These are phyloP conservation scores for Aspergillus phoenicis DNA, from an alignment of 2,329 filamentous ascomycete genomes.

Conservation along the genomic window DNA sequence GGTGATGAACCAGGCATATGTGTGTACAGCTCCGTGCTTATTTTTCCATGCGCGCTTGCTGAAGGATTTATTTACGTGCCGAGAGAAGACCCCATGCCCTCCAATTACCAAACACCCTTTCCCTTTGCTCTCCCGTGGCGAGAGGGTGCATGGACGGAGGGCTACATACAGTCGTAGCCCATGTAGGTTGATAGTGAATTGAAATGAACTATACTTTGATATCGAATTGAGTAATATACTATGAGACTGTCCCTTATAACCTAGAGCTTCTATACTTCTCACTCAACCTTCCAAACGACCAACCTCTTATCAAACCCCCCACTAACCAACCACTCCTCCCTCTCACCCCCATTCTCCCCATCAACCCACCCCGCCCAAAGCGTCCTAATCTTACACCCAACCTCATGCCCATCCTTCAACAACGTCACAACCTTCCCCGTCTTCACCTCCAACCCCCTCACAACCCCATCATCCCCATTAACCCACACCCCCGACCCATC, in stretches of 20 bases:
- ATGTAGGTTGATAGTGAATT: constrained; percentile 5
- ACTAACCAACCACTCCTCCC: constrained; percentile 60
- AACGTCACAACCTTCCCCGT: constrained; percentile 59
- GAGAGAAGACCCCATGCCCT: constrained; percentile 54
- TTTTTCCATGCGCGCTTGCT: constrained; percentile 62
- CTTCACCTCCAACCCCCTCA: constrained; percentile 61
- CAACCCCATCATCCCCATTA: constrained; percentile 65
- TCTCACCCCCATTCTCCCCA: constrained; percentile 22
- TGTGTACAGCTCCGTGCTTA: constrained; percentile 69
- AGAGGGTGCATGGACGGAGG: constrained; percentile 52
- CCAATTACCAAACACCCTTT: constrained; percentile 55
- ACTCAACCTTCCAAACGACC: constrained; percentile 55
- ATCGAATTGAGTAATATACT: neutral
- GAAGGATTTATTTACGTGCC: constrained; percentile 70
- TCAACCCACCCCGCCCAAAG: constrained; percentile 57
- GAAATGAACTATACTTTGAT: neutral
- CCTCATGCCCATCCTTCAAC: constrained; percentile 57
- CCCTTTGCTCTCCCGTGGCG: constrained; percentile 38
- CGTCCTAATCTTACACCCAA: constrained; percentile 60
- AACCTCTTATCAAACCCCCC: constrained; percentile 66
- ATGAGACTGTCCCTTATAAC: neutral
- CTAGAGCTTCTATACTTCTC: neutral
- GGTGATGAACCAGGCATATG: constrained; percentile 57
- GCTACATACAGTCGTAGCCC: constrained; percentile 38
- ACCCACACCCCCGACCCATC: constrained; percentile 65